Conservation (phyloP, 129 eudicot genomes). For the Centrapalus pauciflorus region DNA sequence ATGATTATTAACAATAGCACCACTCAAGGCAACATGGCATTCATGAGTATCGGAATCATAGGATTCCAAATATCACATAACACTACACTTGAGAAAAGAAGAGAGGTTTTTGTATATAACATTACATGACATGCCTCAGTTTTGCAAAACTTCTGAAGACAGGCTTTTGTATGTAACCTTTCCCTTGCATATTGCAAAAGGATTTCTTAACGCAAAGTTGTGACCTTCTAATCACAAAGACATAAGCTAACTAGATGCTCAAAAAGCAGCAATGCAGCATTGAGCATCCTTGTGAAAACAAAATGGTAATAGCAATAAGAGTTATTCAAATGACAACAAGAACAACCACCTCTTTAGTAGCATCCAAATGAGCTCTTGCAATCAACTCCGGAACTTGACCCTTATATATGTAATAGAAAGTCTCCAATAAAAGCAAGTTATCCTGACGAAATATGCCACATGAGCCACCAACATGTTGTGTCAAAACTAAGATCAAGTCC, state of each 20-base stretch:
- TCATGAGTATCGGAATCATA: not conserved
- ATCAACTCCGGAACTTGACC: slow-evolving; percentile 79
- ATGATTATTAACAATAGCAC: not conserved
- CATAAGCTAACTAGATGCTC: not conserved
- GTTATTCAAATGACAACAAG: not conserved
- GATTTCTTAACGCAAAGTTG: not conserved
- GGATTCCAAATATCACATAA: not conserved
- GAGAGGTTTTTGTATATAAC: no score
- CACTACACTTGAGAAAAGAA: not conserved
- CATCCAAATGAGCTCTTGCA: slow-evolving; percentile 53
- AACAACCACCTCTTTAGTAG: slow-evolving; percentile 45
- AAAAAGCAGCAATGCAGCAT: no score
- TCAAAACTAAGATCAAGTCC: slow-evolving; percentile 72
- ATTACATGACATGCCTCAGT: not conserved
- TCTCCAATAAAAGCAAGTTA: slow-evolving; percentile 88
- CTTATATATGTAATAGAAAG: slow-evolving; percentile 56
- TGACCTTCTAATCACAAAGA: not conserved
- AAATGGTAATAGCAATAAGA: not conserved
- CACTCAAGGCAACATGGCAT: not conserved
- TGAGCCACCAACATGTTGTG: slow-evolving; percentile 85
- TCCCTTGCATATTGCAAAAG: not conserved
- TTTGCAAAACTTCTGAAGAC: not conserved
- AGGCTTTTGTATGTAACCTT: not conserved
- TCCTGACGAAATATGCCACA: slow-evolving; percentile 66
- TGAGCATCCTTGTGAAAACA: not conserved